Conservation (phyloP, 164 flowering plant species). For the Cinnamomum micranthum region DNA sequence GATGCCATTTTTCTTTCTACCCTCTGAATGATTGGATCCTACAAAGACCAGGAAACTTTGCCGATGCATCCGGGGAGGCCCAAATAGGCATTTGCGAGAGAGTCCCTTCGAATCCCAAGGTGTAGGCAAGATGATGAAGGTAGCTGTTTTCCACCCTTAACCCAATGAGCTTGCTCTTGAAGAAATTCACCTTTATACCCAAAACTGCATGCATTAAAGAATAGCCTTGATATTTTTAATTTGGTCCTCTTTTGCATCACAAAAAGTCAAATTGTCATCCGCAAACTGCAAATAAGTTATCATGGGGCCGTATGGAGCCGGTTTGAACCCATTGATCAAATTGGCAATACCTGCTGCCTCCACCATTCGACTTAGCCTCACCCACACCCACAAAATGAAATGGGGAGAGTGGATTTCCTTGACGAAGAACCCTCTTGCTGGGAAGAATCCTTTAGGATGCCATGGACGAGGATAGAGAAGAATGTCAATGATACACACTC, state of each 20-base stretch:
- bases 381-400: not conserved
- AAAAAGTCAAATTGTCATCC: not conserved
- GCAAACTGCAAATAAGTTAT: not conserved
- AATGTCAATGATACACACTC: not conserved
- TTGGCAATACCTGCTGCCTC: not conserved
- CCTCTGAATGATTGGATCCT: not conserved
- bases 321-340: not conserved
- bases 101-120: not conserved
- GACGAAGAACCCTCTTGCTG: not conserved
- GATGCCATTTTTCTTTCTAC: not conserved
- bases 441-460: not conserved
- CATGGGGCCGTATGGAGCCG: not conserved
- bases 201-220: not conserved
- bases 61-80: not conserved
- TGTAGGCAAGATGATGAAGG: not conserved
- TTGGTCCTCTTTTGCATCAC: not conserved
- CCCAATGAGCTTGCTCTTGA: not conserved
- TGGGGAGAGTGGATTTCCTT: not conserved
- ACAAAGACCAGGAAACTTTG: not conserved
- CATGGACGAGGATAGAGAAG: not conserved
- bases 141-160: not conserved
- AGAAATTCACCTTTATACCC: not conserved
- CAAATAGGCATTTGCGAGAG: not conserved
- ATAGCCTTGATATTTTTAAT: not conserved
- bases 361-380: not conserved